Conservation (phyloP, 2,329 filamentous ascomycete species). For the Cladorrhinum sp. region DNA sequence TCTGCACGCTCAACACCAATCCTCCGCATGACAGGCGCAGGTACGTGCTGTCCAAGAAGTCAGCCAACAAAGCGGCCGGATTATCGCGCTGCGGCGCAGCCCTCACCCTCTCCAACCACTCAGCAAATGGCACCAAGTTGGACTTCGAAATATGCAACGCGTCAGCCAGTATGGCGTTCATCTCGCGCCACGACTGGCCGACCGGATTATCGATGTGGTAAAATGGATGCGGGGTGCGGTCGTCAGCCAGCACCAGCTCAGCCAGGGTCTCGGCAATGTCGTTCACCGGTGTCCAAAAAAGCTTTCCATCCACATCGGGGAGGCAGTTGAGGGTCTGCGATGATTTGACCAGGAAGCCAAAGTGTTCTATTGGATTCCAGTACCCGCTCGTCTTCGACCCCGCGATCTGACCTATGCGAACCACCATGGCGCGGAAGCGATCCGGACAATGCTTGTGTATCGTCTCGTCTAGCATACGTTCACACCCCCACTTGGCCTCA, state of each 20-base stretch:
- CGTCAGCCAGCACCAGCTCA: conserved; percentile 27
- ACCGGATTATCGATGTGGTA: conserved; percentile 34
- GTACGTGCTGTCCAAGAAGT: conserved; percentile 33
- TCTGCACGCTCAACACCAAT: conserved; percentile 29
- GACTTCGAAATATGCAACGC: conserved; percentile 25
- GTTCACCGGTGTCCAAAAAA: conserved; percentile 49
- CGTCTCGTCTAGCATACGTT: conserved; percentile 48
- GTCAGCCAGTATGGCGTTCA: conserved; percentile 23
- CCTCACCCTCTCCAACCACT: conserved; percentile 31
- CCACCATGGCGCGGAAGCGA: conserved; percentile 45
- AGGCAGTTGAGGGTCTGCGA: conserved; percentile 43
- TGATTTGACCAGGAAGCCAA: conserved; percentile 48
- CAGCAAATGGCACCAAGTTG: conserved; percentile 28
- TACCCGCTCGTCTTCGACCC: conserved; percentile 48
- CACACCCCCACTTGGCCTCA: conserved; percentile 51
- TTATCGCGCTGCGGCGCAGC: conserved; percentile 23
- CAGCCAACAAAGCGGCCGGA: conserved; percentile 28
- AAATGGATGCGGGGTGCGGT: conserved; percentile 19
- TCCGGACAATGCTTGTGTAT: conserved; percentile 44
- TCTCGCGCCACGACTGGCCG: conserved; percentile 30
- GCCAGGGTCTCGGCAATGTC: conserved; percentile 28
- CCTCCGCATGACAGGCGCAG: conserved; percentile 33
- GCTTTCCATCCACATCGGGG: conserved; percentile 39
- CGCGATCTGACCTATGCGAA: conserved; percentile 52
- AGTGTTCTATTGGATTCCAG: conserved; percentile 54